A percentile compares a stretch with the other conserved stretches of the same genome.
Conservation (phyloP, 2,329 filamentous ascomycete genomes). For the Sporothrix luriei region DNA sequence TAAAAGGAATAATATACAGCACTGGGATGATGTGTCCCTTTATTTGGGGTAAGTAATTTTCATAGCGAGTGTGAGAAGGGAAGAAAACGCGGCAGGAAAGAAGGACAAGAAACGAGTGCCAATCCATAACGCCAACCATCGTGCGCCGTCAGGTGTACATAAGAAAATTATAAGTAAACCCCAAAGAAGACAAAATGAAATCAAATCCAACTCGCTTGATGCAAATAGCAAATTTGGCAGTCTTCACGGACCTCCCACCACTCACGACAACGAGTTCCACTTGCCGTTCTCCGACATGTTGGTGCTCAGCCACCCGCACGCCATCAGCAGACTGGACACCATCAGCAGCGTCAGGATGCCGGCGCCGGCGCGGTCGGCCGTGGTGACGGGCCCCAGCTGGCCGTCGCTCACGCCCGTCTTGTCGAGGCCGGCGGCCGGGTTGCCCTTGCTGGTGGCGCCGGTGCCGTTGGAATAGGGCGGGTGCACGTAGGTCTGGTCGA, state of each 20-base stretch:
- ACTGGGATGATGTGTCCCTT: neutral
- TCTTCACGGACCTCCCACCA: neutral
- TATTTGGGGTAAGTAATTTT: neutral
- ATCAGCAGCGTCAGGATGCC: constrained; percentile 64
- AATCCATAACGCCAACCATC: constrained; percentile 17
- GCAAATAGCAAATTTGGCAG: neutral
- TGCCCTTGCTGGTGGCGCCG: constrained; percentile 48
- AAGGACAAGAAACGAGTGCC: neutral
- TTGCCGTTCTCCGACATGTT: constrained; percentile 30
- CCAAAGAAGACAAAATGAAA: neutral
- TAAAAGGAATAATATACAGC: constrained; percentile 17
- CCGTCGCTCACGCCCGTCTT: constrained; percentile 30
- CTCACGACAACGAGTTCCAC: constrained; percentile 23
- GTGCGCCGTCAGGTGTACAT: neutral
- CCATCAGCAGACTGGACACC: constrained; percentile 57
- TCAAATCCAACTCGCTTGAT: constrained; percentile 23
- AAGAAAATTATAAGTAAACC: neutral
- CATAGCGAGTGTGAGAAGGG: constrained; percentile 13
- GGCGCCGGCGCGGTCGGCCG: constrained; percentile 68
- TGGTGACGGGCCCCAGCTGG: constrained; percentile 51
- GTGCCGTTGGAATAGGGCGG: constrained; percentile 46
- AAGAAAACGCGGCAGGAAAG: neutral
- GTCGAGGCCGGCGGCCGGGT: constrained; percentile 41
- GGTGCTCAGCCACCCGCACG: constrained; percentile 44
- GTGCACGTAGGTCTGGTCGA: constrained; percentile 39